These are phyloP conservation scores for Ramularia collo-cygni DNA, from an alignment of 2,329 filamentous ascomycete species.

Conservation along the genomic window DNA sequence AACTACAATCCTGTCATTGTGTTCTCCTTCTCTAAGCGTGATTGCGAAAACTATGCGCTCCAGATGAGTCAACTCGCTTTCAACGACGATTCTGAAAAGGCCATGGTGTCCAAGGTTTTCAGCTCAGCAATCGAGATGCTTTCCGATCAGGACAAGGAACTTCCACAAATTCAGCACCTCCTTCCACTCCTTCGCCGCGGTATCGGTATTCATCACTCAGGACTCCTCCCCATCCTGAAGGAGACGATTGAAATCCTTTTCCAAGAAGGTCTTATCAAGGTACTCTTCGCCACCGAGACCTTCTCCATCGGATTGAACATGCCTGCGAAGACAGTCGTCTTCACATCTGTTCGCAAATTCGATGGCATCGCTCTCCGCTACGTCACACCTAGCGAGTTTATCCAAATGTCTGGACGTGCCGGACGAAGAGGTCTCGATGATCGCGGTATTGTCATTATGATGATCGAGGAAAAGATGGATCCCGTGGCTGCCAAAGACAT, in stretches of 20 bases:
- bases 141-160: slow-evolving; percentile 79
- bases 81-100: slow-evolving; percentile 93
- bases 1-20: slow-evolving; percentile 98
- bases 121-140: slow-evolving; percentile 86
- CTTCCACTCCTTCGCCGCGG: slow-evolving; percentile 82
- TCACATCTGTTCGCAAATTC: slow-evolving; percentile 92
- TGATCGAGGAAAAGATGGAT: slow-evolving; percentile 96
- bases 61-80: slow-evolving; percentile 82
- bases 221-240: slow-evolving; percentile 88
- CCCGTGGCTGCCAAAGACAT: slow-evolving; percentile 90
- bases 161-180: slow-evolving; percentile 87
- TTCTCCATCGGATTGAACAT: slow-evolving; percentile 99
- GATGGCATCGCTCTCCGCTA: slow-evolving; percentile 76
- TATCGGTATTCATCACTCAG: slow-evolving; percentile 96
- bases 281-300: slow-evolving; percentile 94
- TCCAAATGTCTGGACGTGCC: slow-evolving; percentile 97
- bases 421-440: slow-evolving; percentile 96
- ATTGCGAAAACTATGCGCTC: slow-evolving; percentile 85
- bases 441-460: slow-evolving; percentile 98
- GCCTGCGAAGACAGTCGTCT: slow-evolving; percentile 99
- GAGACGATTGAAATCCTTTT: slow-evolving; percentile 99
- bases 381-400: slow-evolving; percentile 90
- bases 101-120: slow-evolving; percentile 91
- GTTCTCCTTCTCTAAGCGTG: slow-evolving; percentile 98
- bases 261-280: slow-evolving; percentile 96